These are phyloP conservation scores for Astrothelium macrocarpum DNA, from an alignment of 495 filamentous ascomycete genomes.

Conservation along the genomic window DNA sequence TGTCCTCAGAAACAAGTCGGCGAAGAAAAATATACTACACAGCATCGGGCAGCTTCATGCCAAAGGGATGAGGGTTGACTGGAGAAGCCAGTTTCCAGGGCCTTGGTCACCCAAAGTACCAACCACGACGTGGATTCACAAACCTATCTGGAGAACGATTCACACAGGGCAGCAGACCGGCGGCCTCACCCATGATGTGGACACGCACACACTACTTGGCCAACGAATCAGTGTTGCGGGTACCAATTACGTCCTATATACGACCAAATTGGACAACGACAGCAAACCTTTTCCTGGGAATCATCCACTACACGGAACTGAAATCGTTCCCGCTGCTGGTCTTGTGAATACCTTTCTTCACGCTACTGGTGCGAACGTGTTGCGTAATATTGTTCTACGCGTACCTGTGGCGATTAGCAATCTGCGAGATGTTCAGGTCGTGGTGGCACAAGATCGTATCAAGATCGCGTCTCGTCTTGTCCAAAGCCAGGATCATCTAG, in stretches of 20 bases:
- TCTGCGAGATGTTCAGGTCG: background rate
- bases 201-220: background rate
- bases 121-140: background rate
- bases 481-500: too few species aligned
- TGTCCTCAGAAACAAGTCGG: constrained; percentile 34
- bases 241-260: background rate
- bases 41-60: constrained; percentile 37
- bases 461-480: constrained; percentile 29
- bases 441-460: constrained; percentile 15
- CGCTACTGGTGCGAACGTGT: constrained; percentile 15
- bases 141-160: background rate
- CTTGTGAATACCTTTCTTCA: constrained; percentile 35
- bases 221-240: background rate
- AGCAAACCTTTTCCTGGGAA: constrained; percentile 28
- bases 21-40: constrained; percentile 36
- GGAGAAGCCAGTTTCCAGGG: background rate
- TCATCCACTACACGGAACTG: constrained; percentile 26
- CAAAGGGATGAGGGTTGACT: constrained; percentile 37
- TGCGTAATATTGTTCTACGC: constrained; percentile 24
- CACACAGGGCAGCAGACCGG: too few species aligned
- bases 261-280: constrained; percentile 18
- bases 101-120: background rate
- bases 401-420: background rate
- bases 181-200: background rate
- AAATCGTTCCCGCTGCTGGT: constrained; percentile 37